A percentile compares a stretch with the other conserved stretches of the same genome.
Conservation (phyloP, 129 eudicot species). For the Tagetes patula region DNA sequence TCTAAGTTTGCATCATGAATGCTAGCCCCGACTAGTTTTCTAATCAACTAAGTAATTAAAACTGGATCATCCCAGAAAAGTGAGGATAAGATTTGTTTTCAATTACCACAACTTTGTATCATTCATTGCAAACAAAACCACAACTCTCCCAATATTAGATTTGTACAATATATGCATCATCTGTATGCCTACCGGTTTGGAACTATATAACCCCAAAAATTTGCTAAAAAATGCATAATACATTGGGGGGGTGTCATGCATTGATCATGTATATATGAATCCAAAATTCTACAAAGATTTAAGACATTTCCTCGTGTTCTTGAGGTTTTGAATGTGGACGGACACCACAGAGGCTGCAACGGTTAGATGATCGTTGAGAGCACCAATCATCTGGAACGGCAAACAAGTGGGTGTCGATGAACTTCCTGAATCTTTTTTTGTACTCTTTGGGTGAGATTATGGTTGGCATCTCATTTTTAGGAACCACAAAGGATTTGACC, state of each 20-base stretch:
- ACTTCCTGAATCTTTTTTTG: conserved; percentile 71
- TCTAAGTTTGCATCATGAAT: not conserved
- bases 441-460: conserved; percentile 75
- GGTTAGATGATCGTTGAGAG: conserved; percentile 49
- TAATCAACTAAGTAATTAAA: not conserved
- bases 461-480: conserved; percentile 71
- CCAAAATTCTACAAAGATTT: conserved; percentile 25
- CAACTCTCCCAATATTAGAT: conserved; percentile 20
- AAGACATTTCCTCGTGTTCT: conserved; percentile 20
- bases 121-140: conserved; percentile 37
- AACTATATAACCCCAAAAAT: conserved; percentile 37
- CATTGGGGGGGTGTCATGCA: conserved; percentile 30
- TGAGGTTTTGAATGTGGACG: conserved; percentile 26
- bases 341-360: conserved; percentile 41
- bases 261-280: conserved; percentile 24
- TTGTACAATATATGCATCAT: conserved; percentile 28
- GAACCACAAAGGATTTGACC: conserved; percentile 83
- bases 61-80: not conserved
- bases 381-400: conserved; percentile 83
- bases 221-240: conserved; percentile 48
- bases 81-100: not conserved
- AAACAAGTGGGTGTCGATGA: conserved; percentile 62
- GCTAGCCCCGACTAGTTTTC: not conserved
- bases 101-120: conserved; percentile 24
- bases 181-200: conserved; percentile 21